phyloP scores from a whole-genome alignment of 441 rosid species.

The Pelargonium fulgidum region DNA sequence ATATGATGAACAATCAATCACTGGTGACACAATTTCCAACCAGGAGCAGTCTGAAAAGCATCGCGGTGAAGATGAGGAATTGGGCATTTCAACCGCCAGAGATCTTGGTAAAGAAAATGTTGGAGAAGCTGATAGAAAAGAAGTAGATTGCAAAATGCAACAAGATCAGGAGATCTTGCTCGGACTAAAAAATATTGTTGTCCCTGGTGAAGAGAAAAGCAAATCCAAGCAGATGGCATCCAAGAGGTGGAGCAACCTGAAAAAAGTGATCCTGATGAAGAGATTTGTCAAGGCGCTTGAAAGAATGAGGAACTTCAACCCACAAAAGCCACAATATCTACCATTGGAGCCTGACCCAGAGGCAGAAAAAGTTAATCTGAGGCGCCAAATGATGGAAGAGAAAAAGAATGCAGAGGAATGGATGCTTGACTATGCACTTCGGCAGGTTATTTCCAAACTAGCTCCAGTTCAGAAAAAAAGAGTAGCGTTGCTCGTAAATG shows the following conservation, averaged over 20 bases:
- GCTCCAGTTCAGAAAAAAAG: slow-evolving; percentile 80
- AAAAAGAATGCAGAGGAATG: slow-evolving; percentile 68
- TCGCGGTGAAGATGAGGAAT: too few species aligned
- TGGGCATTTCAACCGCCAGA: slow-evolving; percentile 23
- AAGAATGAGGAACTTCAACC: slow-evolving; percentile 49
- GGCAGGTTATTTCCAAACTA: slow-evolving; percentile 60
- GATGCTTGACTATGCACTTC: slow-evolving; percentile 98
- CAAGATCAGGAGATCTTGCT: slow-evolving; percentile 14
- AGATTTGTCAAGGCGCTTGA: slow-evolving; percentile 80
- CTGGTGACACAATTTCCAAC: slow-evolving; percentile 29
- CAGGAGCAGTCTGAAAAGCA: slow-evolving; percentile 20
- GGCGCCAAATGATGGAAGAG: slow-evolving; percentile 46
- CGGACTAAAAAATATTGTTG: slow-evolving; percentile 2
- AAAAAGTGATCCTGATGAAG: slow-evolving; percentile 55
- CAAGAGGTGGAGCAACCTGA: slow-evolving; percentile 74
- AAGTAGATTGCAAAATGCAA: too few species aligned
- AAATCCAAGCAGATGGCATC: slow-evolving; percentile 36
- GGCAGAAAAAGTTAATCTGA: slow-evolving; percentile 45
- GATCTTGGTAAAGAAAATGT: slow-evolving; percentile 11
- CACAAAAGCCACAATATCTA: slow-evolving; percentile 28
- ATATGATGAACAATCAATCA: slow-evolving; percentile 45
- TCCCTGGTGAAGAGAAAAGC: slow-evolving; percentile 23
- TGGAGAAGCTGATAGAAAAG: too few species aligned
- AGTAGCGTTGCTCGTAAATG: slow-evolving; percentile 77
- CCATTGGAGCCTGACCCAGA: slow-evolving; percentile 31